Base-by-base conservation (phyloP, 2,329 filamentous ascomycete genomes). In the Calonectria fujianensis region DNA sequence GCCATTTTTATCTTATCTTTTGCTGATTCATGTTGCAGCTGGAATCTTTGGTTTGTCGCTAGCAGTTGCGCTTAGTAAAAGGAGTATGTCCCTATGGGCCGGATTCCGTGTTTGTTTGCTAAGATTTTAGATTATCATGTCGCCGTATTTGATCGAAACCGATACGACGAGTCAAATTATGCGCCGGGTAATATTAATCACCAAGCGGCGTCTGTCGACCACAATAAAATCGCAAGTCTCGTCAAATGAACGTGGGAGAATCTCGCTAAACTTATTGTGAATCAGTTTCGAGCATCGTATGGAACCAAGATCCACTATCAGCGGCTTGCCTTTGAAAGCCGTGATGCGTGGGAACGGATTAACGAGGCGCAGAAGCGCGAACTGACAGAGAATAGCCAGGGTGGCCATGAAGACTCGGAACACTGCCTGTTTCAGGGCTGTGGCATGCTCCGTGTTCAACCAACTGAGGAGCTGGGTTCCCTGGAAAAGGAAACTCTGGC, bases 211-310 rank as follows among this genome's bases (percentile, higher is more conserved):
- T 61, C 57, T 27, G 35, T 61, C 20, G 57, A 61, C n/a, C 57
- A 61, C 8, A 61, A 61, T 18, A 61, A 61, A 39, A 61, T 61
- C 35, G 57, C n/a, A 61, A 39, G 57, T 61, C 4, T 61, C 11
- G 11, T 7, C 14, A n/a, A 6, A 9, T 1, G 1, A 24, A 9
- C n/a, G 35, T 8, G 13, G 35, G 8, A 27, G n/a, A 8, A 27
- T 41, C 3, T 29, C 4, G 35, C 35, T 61, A 39, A 61, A 8
- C 5, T 3, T 1, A 1, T 1, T 10, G 4, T 27, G 4, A 13
- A 27, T 20, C 16, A 61, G 57, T 39, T 61, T 29, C 57, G 57
- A 39, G 57, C 57, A 16, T 61, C 57, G 3, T 41, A 61, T 27
- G 35, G 57, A 9, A 61, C 57, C 2, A 61, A 61, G 14, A 11